Conservation (phyloP, 495 filamentous ascomycete genomes). For the Articulospora tetracladia region DNA sequence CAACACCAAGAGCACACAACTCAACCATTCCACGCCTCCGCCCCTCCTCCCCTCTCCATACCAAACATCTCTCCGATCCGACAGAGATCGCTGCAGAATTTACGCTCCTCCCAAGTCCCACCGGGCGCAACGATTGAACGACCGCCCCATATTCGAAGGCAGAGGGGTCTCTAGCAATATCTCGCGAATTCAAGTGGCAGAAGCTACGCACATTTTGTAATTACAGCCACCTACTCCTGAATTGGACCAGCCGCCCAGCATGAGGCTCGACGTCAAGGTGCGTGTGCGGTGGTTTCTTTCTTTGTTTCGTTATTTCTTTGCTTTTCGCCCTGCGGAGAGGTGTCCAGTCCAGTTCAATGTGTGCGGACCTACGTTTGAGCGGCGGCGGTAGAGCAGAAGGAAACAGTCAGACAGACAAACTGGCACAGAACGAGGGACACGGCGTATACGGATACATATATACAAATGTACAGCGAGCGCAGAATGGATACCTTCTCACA, state of each 20-base stretch:
- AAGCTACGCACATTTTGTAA: conserved; percentile 20
- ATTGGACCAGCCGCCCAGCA: conserved; percentile 41
- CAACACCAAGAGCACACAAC: not conserved
- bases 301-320: not conserved
- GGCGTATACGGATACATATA: not conserved
- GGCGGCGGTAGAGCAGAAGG: no score
- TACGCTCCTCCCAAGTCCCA: not conserved
- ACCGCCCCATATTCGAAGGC: not conserved
- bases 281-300: conserved; percentile 28
- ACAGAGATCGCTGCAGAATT: no score
- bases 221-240: not conserved
- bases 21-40: not conserved
- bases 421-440: no score
- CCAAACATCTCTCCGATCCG: no score
- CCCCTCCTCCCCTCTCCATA: not conserved
- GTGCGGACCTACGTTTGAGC: no score
- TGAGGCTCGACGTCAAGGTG: conserved; percentile 93
- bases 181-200: not conserved
- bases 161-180: not conserved
- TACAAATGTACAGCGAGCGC: no score
- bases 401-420: no score
- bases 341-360: not conserved
- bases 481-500: no score
- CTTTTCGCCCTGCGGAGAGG: conserved; percentile 2
- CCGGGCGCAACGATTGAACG: not conserved